phyloP scores from a whole-genome alignment of 225 moss, liverwort and hornwort species.

The Marchantia paleacea region DNA sequence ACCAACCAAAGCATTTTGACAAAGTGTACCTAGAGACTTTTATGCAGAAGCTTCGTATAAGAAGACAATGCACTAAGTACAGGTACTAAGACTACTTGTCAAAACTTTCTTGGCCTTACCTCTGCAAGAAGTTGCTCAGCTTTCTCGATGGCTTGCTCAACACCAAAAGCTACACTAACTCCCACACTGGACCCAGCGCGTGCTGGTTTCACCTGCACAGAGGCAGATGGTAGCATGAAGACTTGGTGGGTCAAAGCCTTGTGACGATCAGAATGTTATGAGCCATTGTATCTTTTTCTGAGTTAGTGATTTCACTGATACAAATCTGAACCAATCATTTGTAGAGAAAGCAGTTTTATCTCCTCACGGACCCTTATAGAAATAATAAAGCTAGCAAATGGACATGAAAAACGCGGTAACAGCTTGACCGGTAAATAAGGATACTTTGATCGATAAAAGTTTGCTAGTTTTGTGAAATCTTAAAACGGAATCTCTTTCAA shows the following conservation, averaged over 20 bases:
- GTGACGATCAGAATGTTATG: not conserved
- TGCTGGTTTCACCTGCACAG: slow-evolving; percentile 83
- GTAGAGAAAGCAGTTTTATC: not conserved
- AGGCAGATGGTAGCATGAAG: not conserved
- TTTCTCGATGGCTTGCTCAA: slow-evolving; percentile 48
- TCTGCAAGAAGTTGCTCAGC: slow-evolving; percentile 54
- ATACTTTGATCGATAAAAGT: no score
- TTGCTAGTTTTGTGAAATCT: no score
- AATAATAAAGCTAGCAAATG: not conserved
- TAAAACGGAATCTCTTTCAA: no score
- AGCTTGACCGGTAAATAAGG: no score
- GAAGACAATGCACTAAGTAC: not conserved
- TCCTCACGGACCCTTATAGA: not conserved
- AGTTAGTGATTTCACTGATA: not conserved
- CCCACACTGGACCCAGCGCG: slow-evolving; percentile 94
- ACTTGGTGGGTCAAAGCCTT: not conserved
- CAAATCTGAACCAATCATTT: not conserved
- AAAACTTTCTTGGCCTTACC: slow-evolving; percentile 20
- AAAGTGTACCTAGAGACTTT: not conserved
- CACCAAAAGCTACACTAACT: slow-evolving; percentile 77
- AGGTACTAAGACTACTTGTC: not conserved
- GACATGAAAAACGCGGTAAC: not conserved
- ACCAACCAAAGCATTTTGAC: not conserved
- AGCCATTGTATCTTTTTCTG: not conserved
- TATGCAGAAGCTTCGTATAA: not conserved